These are phyloP conservation scores for Yarrowia keelungensis DNA, from an alignment of 805 yeast species.

Conservation along the genomic window DNA sequence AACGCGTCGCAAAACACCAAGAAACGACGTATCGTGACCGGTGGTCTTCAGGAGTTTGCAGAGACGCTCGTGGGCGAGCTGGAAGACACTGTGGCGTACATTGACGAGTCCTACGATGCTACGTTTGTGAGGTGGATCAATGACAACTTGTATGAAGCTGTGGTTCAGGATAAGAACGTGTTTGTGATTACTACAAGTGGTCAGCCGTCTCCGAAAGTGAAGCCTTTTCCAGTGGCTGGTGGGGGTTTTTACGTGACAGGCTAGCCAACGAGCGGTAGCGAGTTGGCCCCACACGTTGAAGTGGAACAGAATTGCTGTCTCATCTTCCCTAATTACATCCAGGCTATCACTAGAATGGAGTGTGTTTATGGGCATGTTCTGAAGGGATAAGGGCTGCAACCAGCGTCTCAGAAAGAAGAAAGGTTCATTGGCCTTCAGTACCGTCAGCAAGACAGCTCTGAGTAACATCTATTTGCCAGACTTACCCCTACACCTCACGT, in stretches of 20 bases:
- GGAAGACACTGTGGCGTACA: slow-evolving; percentile 25
- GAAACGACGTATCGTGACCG: slow-evolving; percentile 9
- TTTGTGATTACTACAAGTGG: slow-evolving; percentile 24
- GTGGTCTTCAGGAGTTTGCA: slow-evolving; percentile 34
- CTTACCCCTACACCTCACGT: too few species aligned
- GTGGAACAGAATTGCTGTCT: too few species aligned
- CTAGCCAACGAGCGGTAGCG: background rate
- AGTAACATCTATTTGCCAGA: too few species aligned
- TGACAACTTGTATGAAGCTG: slow-evolving; percentile 15
- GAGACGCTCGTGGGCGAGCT: slow-evolving; percentile 29
- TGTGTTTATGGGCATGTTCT: too few species aligned
- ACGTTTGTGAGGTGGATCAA: slow-evolving; percentile 24
- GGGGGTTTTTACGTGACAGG: slow-evolving; percentile 8
- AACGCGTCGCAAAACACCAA: slow-evolving; percentile 24
- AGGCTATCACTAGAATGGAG: too few species aligned
- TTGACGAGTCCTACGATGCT: slow-evolving; percentile 19
- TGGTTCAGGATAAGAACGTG: slow-evolving; percentile 18
- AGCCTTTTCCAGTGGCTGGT: slow-evolving; percentile 3
- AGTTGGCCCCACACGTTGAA: too few species aligned
- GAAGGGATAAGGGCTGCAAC: too few species aligned
- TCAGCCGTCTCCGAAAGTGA: slow-evolving; percentile 8
- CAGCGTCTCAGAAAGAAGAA: too few species aligned
- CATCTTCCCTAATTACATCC: too few species aligned
- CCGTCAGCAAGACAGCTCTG: too few species aligned
- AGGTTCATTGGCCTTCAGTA: too few species aligned